Conservation (phyloP, 106 monocot species). For the Dendrobium huoshanense region DNA sequence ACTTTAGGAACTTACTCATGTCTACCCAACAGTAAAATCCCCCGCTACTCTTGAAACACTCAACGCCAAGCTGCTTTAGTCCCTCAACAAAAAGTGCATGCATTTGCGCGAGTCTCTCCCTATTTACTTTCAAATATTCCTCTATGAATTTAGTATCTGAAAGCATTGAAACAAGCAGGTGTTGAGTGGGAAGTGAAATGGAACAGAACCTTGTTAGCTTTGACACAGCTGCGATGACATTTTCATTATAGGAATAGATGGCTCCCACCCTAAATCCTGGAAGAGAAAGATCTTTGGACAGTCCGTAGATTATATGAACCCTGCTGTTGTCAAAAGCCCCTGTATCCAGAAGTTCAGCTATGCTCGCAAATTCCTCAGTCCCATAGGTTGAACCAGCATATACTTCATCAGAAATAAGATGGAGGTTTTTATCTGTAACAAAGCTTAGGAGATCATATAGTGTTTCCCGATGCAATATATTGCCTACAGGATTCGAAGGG, state of each 20-base stretch:
- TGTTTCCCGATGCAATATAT: slow-evolving; percentile 46
- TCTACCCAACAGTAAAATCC: slow-evolving; percentile 97
- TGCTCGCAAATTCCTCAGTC: slow-evolving; percentile 55
- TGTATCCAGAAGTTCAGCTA: slow-evolving; percentile 63
- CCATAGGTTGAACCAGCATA: slow-evolving; percentile 80
- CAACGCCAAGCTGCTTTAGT: slow-evolving; percentile 62
- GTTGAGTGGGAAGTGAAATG: slow-evolving; percentile 66
- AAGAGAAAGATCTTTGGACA: slow-evolving; percentile 85
- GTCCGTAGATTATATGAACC: slow-evolving; percentile 90
- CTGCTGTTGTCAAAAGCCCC: slow-evolving; percentile 67
- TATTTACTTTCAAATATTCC: slow-evolving; percentile 46
- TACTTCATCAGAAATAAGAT: slow-evolving; percentile 91
- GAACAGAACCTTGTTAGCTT: slow-evolving; percentile 74
- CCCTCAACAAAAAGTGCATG: slow-evolving; percentile 56
- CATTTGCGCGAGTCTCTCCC: slow-evolving; percentile 49
- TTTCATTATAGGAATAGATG: slow-evolving; percentile 78
- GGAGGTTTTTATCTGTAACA: slow-evolving; percentile 82
- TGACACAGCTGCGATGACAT: slow-evolving; percentile 53
- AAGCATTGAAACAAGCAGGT: slow-evolving; percentile 70
- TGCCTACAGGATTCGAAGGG: slow-evolving; percentile 86
- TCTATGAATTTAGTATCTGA: slow-evolving; percentile 53
- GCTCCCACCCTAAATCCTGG: slow-evolving; percentile 85
- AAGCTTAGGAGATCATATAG: slow-evolving; percentile 68
- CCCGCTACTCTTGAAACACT: slow-evolving; percentile 52
- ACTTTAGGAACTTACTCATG: slow-evolving; percentile 69